Conservation (phyloP, 139 green algal genomes). For the Zygnema circumcarinatum region DNA sequence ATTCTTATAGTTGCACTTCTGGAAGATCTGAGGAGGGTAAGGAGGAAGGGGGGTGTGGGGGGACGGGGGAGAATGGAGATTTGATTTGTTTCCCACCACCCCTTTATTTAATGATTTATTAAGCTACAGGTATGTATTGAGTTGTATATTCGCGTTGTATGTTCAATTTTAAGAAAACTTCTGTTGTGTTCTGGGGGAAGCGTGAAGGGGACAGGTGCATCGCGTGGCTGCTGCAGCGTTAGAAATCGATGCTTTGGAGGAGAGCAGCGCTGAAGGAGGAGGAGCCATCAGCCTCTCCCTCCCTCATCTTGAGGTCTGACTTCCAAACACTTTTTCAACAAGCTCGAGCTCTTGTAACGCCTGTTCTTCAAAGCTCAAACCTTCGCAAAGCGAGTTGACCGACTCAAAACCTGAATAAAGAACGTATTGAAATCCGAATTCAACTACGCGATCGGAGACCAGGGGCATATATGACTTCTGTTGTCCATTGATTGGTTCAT, state of each 20-base stretch:
- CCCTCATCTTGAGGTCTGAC: neutral
- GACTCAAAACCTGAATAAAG: too few species aligned
- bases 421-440: too few species aligned
- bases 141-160: too few species aligned
- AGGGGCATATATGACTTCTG: too few species aligned
- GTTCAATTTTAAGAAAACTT: neutral
- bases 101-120: neutral
- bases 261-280: conserved; percentile 44
- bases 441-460: too few species aligned
- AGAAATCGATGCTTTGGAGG: conserved; percentile 3
- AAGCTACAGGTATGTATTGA: too few species aligned
- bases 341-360: too few species aligned
- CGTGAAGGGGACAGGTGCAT: conserved; percentile 21
- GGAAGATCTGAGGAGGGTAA: neutral
- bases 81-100: neutral
- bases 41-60: too few species aligned
- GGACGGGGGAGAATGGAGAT: neutral
- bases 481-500: too few species aligned
- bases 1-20: neutral
- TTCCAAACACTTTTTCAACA: too few species aligned
- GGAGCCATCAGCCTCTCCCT: conserved; percentile 26
- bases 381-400: too few species aligned
- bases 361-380: too few species aligned
- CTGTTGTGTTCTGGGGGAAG: neutral
- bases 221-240: neutral